phyloP scores from a whole-genome alignment of 2,329 filamentous ascomycete species.

The Penicillium sclerotiorum region DNA sequence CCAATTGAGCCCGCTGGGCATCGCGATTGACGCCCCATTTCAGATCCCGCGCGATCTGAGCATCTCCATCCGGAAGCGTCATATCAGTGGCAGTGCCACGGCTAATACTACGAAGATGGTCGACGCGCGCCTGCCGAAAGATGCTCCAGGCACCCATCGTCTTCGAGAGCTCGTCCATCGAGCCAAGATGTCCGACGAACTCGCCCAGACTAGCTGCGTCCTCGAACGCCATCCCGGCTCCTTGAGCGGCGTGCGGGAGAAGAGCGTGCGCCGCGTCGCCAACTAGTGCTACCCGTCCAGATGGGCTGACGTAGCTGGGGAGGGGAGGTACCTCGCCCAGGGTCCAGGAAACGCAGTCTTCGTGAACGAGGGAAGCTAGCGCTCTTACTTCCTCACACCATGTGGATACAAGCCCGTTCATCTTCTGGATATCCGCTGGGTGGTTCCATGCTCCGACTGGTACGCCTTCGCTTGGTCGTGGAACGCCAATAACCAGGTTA shows the following conservation, averaged over 20 bases:
- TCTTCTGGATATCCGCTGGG: constrained; percentile 5
- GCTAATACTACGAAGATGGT: constrained; percentile 9
- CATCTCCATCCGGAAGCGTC: constrained; percentile 7
- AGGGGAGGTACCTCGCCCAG: constrained; percentile 8
- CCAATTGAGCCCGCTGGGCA: constrained; percentile 6
- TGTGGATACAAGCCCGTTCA: constrained; percentile 6
- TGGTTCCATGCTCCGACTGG: constrained; percentile 8
- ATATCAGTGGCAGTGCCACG: constrained; percentile 9
- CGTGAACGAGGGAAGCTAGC: constrained; percentile 3
- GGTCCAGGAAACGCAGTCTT: constrained; percentile 7
- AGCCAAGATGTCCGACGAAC: constrained; percentile 4
- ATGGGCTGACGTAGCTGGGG: constrained; percentile 8
- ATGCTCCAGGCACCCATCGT: constrained; percentile 5
- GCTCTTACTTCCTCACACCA: constrained; percentile 10
- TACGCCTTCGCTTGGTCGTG: constrained; percentile 7
- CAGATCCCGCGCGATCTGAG: constrained; percentile 4
- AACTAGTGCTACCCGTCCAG: constrained; percentile 52
- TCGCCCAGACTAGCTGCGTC: constrained; percentile 48
- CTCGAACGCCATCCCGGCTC: constrained; percentile 64
- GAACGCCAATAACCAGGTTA: constrained; percentile 9
- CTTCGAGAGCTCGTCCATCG: neutral
- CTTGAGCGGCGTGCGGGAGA: constrained; percentile 62
- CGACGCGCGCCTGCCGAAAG: constrained; percentile 9
- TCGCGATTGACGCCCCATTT: constrained; percentile 10
- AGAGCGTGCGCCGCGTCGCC: constrained; percentile 70